Evolutionary conservation across 495 filamentous ascomycete genomes (phyloP), one percentile per base, ranked within the genome.

Genomic region (Penicillium antarcticum): DNA sequence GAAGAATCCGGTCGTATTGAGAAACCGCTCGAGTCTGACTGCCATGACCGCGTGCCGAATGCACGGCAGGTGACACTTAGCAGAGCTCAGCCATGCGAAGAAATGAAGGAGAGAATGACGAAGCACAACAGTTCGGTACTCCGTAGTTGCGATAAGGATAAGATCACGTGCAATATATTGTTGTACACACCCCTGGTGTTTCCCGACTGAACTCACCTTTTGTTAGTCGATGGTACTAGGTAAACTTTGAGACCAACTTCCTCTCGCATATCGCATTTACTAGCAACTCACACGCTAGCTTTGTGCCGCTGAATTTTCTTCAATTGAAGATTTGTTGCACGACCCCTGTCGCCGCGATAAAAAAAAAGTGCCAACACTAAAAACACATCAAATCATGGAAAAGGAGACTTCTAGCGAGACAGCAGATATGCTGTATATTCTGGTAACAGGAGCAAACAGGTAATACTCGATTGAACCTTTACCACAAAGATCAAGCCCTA

Each of bases 1-100:
- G 62, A 82, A 84, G 71, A 94, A 97, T 56, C 84, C 79, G 43
- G 84, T 86, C 53, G 77, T 84, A 76, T 97, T 96, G 62, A 91
- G 81, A 65, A 95, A 83, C 60, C 84, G 85, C 66, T 87, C 87
- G 61, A 89, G 67, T 46, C 75, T 80, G 41, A 77, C 70, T 65
- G 69, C 74, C 70, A 82, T 76, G 46, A 23, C 60, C 51, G 56
- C 54, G 59, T 52, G 52, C 52, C 42, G 21, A 48, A 26, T 36
- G 34, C 43, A 44, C 53, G 34, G 41, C 55, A 59, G 45, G 45
- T 51, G 45, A 48, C 1, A 42, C 14, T 34, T 19, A 39, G 12
- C 17, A 40, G 26, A 31, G 32, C 46, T 31, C 46, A 39, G 45
- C 46, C 46, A 49, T 49, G 45, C 12, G 36, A 48, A 6, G 35